Conservation (phyloP, 2,329 filamentous ascomycete species). For the Venturia asperata region DNA sequence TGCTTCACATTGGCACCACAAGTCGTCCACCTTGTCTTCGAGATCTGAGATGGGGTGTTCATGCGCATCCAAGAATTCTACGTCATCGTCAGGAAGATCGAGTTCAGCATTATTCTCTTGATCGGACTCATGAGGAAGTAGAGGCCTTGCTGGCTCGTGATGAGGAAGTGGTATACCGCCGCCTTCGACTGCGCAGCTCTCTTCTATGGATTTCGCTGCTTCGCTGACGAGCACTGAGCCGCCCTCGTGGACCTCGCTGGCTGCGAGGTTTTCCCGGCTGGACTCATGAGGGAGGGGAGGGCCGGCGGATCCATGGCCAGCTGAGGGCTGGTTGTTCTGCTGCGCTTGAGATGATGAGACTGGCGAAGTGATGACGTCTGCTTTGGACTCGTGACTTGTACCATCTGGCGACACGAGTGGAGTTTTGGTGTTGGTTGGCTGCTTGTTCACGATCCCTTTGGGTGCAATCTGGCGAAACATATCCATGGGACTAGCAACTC, state of each 20-base stretch:
- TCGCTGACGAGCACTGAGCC: neutral
- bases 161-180: neutral
- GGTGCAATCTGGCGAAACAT: conserved; percentile 61
- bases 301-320: neutral
- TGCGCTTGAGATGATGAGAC: neutral
- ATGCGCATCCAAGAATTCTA: neutral
- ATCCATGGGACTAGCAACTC: conserved; percentile 41
- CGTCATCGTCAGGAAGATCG: neutral
- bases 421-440: neutral
- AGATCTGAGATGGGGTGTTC: neutral
- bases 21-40: neutral
- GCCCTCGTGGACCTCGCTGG: neutral
- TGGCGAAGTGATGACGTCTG: neutral
- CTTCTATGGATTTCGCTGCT: neutral
- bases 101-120: neutral
- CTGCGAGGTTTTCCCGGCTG: neutral
- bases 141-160: neutral
- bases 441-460: conserved; percentile 31
- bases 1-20: too few relatives aligned
- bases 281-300: neutral
- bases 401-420: neutral
- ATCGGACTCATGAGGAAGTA: neutral
- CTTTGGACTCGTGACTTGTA: neutral
- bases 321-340: neutral
- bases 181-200: neutral